Evolutionary conservation across 179 eudicot species (phyloP).

Genomic region (Sideroxylon spinosum): DNA sequence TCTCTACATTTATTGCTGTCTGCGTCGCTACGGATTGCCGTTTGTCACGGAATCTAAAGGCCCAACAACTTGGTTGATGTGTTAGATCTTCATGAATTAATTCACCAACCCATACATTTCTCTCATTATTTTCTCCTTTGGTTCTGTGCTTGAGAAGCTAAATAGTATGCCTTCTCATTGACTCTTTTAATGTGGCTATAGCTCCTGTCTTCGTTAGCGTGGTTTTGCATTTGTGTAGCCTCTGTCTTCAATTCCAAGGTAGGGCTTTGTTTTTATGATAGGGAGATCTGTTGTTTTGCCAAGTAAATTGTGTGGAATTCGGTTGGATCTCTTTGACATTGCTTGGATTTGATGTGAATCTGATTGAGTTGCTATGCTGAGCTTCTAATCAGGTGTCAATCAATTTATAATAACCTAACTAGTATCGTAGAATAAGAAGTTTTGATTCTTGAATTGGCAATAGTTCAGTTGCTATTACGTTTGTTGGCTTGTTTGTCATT

Average conservation of each 20-base stretch:
- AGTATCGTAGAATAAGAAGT: neutral
- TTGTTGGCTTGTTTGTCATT: slow-evolving; percentile 11
- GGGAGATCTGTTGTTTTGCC: slow-evolving; percentile 24
- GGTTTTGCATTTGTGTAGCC: neutral
- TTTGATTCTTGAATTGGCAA: neutral
- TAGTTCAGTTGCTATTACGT: neutral
- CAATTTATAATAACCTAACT: neutral
- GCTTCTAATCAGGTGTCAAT: neutral
- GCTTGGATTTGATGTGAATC: neutral
- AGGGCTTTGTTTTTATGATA: neutral
- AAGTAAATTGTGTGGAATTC: slow-evolving; percentile 6
- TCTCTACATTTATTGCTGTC: slow-evolving; percentile 12
- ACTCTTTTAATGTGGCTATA: too few relatives aligned
- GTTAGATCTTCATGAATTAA: slow-evolving; percentile 7
- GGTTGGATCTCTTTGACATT: neutral
- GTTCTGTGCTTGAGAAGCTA: neutral
- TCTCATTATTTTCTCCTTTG: neutral
- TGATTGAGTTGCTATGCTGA: neutral
- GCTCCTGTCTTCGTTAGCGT: neutral
- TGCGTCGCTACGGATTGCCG: slow-evolving; percentile 8
- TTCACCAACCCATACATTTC: neutral
- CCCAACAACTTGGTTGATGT: neutral
- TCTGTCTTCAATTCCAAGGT: neutral
- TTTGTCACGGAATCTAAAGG: neutral
- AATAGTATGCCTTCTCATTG: neutral